Evolutionary conservation across 352 stramenopile species (phyloP).

Genomic region (Pythium phragmiticola): DNA sequence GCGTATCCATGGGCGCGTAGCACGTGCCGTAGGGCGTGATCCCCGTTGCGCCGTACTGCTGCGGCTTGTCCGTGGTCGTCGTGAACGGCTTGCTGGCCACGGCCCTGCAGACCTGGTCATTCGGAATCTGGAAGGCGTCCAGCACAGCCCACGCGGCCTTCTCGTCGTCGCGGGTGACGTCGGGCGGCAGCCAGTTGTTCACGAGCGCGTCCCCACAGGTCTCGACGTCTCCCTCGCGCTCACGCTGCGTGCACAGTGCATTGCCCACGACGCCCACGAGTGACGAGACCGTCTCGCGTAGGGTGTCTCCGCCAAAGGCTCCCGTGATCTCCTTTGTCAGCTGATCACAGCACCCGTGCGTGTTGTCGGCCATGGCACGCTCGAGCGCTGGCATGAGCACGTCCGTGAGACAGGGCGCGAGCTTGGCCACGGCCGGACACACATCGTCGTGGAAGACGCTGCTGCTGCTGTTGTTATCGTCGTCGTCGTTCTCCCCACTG

Average conservation of each 20-base stretch:
- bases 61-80: constrained; percentile 2
- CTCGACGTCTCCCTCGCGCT: not conserved
- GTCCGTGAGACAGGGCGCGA: constrained; percentile 16
- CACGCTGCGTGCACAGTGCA: constrained; percentile 5
- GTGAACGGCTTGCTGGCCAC: constrained; percentile 7
- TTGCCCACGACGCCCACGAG: constrained; percentile 12
- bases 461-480: not conserved
- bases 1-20: constrained; percentile 6
- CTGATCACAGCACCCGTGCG: constrained; percentile 16
- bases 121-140: constrained; percentile 20
- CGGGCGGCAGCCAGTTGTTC: constrained; percentile 10
- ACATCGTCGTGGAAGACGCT: constrained; percentile 7
- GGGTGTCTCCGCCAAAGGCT: constrained; percentile 1
- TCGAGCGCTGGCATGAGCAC: constrained; percentile 16
- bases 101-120: constrained; percentile 18
- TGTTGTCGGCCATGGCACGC: constrained; percentile 4
- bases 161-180: not conserved
- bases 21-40: constrained; percentile 11
- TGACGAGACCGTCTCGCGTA: not conserved
- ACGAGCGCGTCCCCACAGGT: constrained; percentile 13
- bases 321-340: constrained; percentile 2
- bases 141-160: constrained; percentile 12
- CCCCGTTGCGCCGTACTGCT: constrained; percentile 4
- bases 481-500: not conserved
- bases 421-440: not conserved